phyloP scores from a whole-genome alignment of 1,284 basidiomycete species.

The Spongiforma sp. region DNA sequence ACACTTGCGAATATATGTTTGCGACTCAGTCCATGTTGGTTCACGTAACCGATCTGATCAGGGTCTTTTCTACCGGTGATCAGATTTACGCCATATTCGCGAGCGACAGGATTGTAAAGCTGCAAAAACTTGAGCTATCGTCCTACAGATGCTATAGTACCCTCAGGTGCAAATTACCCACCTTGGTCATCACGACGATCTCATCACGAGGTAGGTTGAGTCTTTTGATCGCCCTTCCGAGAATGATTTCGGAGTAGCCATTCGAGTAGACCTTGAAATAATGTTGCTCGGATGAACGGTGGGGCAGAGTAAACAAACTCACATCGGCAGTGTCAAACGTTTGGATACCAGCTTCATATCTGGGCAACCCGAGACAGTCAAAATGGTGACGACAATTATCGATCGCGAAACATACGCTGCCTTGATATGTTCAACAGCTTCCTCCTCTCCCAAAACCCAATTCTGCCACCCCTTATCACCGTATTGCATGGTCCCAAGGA shows the following conservation, averaged over 20 bases:
- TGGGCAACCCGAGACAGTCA: conserved; percentile 24
- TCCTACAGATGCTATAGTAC: neutral
- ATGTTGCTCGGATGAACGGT: neutral
- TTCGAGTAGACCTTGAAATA: conserved; percentile 63
- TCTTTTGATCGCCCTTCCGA: conserved; percentile 82
- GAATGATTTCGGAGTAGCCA: conserved; percentile 73
- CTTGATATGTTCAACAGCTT: conserved; percentile 64
- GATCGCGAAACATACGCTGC: conserved; percentile 44
- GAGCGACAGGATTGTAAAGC: conserved; percentile 45
- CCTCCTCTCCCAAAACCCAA: conserved; percentile 64
- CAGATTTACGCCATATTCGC: conserved; percentile 28
- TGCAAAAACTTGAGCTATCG: conserved; percentile 15
- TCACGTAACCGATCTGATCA: conserved; percentile 59
- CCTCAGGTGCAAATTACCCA: conserved; percentile 30
- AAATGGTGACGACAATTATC: conserved; percentile 1
- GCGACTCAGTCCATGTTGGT: conserved; percentile 59
- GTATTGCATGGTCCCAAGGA: conserved; percentile 53
- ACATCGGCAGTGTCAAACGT: conserved; percentile 73
- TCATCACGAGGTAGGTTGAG: conserved; percentile 74
- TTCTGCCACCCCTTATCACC: conserved; percentile 52
- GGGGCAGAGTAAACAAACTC: conserved; percentile 9
- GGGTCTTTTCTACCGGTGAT: conserved; percentile 25
- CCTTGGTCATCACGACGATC: conserved; percentile 82
- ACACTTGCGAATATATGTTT: conserved; percentile 80
- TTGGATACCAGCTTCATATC: conserved; percentile 68